Conservation (phyloP, 2,329 filamentous ascomycete species). For the Alternaria atra region DNA sequence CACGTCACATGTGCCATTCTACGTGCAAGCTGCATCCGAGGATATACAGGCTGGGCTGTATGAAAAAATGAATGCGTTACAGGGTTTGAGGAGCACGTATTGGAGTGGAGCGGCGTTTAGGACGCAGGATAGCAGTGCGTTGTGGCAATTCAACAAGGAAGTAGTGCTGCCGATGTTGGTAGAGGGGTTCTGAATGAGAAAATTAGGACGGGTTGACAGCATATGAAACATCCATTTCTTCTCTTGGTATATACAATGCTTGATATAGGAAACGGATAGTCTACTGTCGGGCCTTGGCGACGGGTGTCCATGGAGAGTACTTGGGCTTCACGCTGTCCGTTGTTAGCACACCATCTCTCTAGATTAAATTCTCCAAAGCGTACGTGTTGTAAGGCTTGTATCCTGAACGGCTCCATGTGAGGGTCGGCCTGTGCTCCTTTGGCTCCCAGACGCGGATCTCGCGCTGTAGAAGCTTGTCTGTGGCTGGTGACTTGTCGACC, state of each 20-base stretch:
- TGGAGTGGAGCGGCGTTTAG: conserved; percentile 33
- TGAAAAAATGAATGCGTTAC: conserved; percentile 32
- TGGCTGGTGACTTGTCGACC: conserved; percentile 83
- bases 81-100: conserved; percentile 29
- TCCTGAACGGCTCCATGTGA: conserved; percentile 78
- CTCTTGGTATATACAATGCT: conserved; percentile 36
- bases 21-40: neutral
- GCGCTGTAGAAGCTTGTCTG: conserved; percentile 76
- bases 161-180: conserved; percentile 5
- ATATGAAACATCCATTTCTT: conserved; percentile 6
- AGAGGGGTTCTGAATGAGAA: neutral
- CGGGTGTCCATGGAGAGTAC: conserved; percentile 59
- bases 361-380: conserved; percentile 53
- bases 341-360: conserved; percentile 15
- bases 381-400: conserved; percentile 97
- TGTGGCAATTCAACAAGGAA: conserved; percentile 47
- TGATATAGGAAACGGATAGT: conserved; percentile 20
- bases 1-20: conserved; percentile 3
- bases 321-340: conserved; percentile 58
- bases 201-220: neutral
- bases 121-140: conserved; percentile 25
- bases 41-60: conserved; percentile 27
- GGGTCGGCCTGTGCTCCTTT: conserved; percentile 74
- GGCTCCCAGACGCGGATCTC: conserved; percentile 79
- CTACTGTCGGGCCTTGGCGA: conserved; percentile 54